Conservation (phyloP, 805 yeast species). For the Spathaspora sp. region DNA sequence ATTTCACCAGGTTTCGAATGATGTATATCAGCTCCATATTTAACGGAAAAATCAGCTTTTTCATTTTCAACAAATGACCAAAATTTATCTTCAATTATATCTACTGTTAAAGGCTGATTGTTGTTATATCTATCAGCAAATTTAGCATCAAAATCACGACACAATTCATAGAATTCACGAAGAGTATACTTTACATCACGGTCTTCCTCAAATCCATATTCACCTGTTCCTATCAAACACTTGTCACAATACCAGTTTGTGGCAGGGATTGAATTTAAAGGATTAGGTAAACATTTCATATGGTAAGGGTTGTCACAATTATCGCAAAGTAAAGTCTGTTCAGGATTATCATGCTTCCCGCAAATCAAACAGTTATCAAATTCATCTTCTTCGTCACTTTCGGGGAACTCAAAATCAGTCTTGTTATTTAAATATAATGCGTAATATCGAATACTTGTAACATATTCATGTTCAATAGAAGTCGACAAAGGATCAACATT, state of each 20-base stretch:
- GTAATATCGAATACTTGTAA: constrained; percentile 23
- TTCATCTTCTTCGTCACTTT: constrained; percentile 26
- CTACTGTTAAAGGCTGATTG: constrained; percentile 32
- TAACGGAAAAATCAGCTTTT: constrained; percentile 51
- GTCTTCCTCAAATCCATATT: constrained; percentile 79
- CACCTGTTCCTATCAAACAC: constrained; percentile 84
- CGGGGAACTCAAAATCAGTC: constrained; percentile 26
- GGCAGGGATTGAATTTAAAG: constrained; percentile 47
- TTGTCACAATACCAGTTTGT: constrained; percentile 78
- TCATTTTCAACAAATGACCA: constrained; percentile 52
- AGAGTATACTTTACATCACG: constrained; percentile 52
- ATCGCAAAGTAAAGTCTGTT: constrained; percentile 58
- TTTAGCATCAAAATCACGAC: constrained; percentile 45
- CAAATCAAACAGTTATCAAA: constrained; percentile 47
- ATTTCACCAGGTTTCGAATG: constrained; percentile 59
- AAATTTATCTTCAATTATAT: constrained; percentile 56
- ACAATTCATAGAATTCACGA: constrained; percentile 55
- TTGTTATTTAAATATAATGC: constrained; percentile 27
- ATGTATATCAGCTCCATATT: constrained; percentile 86
- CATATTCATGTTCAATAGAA: constrained; percentile 21
- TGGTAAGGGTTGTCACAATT: constrained; percentile 74
- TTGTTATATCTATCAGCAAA: constrained; percentile 32
- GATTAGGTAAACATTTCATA: constrained; percentile 60
- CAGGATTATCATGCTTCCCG: constrained; percentile 40
- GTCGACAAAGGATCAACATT: constrained; percentile 14